Conservation (phyloP, 768 basidiomycete genomes). For the Lepiota venenata region DNA sequence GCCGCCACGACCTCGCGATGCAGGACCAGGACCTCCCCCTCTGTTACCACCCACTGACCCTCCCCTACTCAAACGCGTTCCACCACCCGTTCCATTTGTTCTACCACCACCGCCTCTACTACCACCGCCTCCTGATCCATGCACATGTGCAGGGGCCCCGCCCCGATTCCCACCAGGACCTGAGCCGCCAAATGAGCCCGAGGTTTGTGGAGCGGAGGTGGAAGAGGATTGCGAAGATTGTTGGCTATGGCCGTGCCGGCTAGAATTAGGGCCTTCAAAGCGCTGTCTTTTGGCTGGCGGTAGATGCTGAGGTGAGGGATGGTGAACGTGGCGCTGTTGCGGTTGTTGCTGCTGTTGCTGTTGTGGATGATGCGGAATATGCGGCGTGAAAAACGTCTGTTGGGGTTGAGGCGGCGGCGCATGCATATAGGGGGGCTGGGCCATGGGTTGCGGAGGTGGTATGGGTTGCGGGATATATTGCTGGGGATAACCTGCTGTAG, state of each 20-base stretch:
- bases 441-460: constrained; percentile 48
- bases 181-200: constrained; percentile 26
- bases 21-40: constrained; percentile 39
- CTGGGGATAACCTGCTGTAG: constrained; percentile 58
- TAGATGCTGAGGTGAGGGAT: constrained; percentile 73
- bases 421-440: constrained; percentile 48
- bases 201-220: constrained; percentile 55
- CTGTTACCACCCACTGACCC: constrained; percentile 45
- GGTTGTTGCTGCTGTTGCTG: constrained; percentile 39
- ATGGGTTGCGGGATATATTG: constrained; percentile 64
- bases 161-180: constrained; percentile 34
- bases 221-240: constrained; percentile 51
- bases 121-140: constrained; percentile 28
- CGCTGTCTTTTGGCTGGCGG: constrained; percentile 91
- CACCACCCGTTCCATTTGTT: constrained; percentile 44
- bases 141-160: constrained; percentile 33
- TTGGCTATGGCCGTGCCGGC: constrained; percentile 46
- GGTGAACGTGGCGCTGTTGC: constrained; percentile 50
- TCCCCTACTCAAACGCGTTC: constrained; percentile 49
- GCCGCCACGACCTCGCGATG: constrained; percentile 39
- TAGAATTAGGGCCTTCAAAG: constrained; percentile 73
- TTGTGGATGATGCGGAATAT: constrained; percentile 39
- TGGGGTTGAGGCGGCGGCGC: constrained; percentile 42
- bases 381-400: constrained; percentile 44
- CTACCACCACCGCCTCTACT: constrained; percentile 42